Conservation (phyloP, 1,284 basidiomycete genomes). For the Leccinum fallax region DNA sequence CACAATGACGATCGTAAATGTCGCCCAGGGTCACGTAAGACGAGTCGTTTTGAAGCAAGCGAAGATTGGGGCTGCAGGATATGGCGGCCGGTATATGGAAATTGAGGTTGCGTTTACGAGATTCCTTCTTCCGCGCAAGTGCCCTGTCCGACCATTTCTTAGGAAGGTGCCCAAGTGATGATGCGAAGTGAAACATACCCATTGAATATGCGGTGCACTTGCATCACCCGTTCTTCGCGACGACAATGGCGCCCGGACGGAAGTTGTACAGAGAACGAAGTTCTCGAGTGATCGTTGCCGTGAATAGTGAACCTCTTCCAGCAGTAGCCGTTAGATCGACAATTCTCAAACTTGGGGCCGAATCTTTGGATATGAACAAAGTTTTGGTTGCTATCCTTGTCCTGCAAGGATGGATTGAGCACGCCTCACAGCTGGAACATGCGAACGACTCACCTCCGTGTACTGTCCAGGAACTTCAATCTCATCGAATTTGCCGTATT, state of each 20-base stretch:
- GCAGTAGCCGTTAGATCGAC: slow-evolving; percentile 82
- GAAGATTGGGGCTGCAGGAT: slow-evolving; percentile 82
- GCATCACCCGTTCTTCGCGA: slow-evolving; percentile 92
- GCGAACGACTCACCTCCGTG: slow-evolving; percentile 67
- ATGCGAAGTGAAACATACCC: slow-evolving; percentile 51
- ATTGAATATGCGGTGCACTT: slow-evolving; percentile 92
- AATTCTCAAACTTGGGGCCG: slow-evolving; percentile 88
- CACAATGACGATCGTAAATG: slow-evolving; percentile 91
- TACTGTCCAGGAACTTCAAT: slow-evolving; percentile 99
- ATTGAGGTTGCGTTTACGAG: slow-evolving; percentile 85
- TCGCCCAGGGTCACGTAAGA: slow-evolving; percentile 93
- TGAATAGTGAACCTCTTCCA: slow-evolving; percentile 92
- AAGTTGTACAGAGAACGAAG: slow-evolving; percentile 91
- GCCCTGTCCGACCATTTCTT: slow-evolving; percentile 52
- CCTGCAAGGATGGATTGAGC: slow-evolving; percentile 46
- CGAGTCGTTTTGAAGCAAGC: slow-evolving; percentile 89
- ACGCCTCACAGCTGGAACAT: background rate
- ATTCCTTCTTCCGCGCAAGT: slow-evolving; percentile 88
- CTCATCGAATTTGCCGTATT: slow-evolving; percentile 97
- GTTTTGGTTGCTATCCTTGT: slow-evolving; percentile 92
- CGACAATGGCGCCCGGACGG: slow-evolving; percentile 88
- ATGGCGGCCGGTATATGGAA: slow-evolving; percentile 93
- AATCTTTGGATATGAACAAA: slow-evolving; percentile 94
- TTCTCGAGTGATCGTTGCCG: slow-evolving; percentile 89
- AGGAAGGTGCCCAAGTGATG: slow-evolving; percentile 8